Evolutionary conservation across 805 yeast species (phyloP), one percentile per base, ranked within the genome.

Genomic region (Starmerella khaoyaiensis): DNA sequence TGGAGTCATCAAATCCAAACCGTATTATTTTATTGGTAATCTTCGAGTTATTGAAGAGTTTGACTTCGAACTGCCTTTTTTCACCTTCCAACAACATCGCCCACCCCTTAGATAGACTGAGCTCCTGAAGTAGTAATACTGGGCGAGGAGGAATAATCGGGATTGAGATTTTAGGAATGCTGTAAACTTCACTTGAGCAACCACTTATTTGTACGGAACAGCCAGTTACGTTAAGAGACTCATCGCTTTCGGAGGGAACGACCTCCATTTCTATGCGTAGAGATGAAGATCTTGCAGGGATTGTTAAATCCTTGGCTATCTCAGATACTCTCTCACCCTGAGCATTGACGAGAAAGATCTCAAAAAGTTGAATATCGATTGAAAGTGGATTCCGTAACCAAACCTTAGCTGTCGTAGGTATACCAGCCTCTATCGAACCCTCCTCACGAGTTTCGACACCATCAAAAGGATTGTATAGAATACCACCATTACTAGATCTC

Each of bases 31-130:
- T 70, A 30, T 78, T 72, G 1, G 65, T 50, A 3, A 76, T 74
- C 4, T 57, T 52, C 0, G 87, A 74, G 15, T 67, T 62, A 53
- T 83, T 82, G 33, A 67, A 65, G 22, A 83, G 56, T 1, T 57
- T 54, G 4, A 81, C 54, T 1, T 64, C 59, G 41, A 79, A 71
- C 1, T 53, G 45, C 35, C 63, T 65, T 28, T 63, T 60, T 48
- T 83, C 90, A 7, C 94, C 94, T 52, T 82, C 93, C 10, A 83
- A 57, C 12, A 82, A 57, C 82, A 81, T 77, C 4, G 77, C 50
- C 74, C 81, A 76, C 3, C 73, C 72, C 47, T 74, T 76, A 16
- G 69, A 65, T 11, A 76, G 63, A 48, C 72, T 68, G 5, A 69
- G 58, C 28, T 68, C 64, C 1, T 69, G 57, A 11, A 76, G 51